Evolutionary conservation across 2,329 filamentous ascomycete genomes (phyloP).

Genomic region (Simplicillium aogashimaense): DNA sequence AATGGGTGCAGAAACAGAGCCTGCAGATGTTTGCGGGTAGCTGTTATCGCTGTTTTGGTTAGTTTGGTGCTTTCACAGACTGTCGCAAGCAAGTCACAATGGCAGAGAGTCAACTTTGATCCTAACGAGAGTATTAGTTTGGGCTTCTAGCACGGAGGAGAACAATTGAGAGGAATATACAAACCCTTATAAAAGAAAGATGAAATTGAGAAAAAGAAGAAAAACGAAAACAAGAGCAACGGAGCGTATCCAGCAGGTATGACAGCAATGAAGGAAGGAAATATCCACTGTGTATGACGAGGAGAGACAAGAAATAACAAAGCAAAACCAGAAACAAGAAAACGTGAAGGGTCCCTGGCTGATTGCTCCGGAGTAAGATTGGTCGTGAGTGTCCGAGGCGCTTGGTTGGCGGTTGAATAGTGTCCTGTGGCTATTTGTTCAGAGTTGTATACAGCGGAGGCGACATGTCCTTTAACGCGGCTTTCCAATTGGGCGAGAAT

Average conservation of each 20-base stretch:
- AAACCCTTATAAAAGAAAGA: constrained; percentile 7
- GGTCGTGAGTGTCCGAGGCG: too few relatives aligned
- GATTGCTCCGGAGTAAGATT: too few relatives aligned
- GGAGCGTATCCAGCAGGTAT: too few relatives aligned
- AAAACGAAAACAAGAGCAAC: constrained; percentile 1
- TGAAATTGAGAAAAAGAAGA: neutral
- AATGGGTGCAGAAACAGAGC: constrained; percentile 37
- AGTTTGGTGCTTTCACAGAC: constrained; percentile 45
- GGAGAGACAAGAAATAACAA: neutral
- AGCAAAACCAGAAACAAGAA: constrained; percentile 1
- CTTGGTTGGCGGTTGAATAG: too few relatives aligned
- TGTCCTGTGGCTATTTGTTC: too few relatives aligned
- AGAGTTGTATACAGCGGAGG: too few relatives aligned
- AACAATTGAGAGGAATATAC: constrained; percentile 22
- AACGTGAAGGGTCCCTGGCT: neutral
- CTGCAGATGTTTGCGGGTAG: constrained; percentile 41
- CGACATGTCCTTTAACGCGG: too few relatives aligned
- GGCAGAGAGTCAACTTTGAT: constrained; percentile 46
- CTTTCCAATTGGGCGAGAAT: too few relatives aligned
- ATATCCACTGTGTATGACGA: too few relatives aligned
- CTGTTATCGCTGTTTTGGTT: constrained; percentile 47
- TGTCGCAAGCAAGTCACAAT: constrained; percentile 18
- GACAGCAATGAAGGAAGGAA: too few relatives aligned
- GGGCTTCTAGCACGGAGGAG: constrained; percentile 22
- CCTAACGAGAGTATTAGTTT: constrained; percentile 21